These are phyloP conservation scores for Ustilago shanxiensis DNA, from an alignment of 1,284 basidiomycete species.

Conservation along the genomic window DNA sequence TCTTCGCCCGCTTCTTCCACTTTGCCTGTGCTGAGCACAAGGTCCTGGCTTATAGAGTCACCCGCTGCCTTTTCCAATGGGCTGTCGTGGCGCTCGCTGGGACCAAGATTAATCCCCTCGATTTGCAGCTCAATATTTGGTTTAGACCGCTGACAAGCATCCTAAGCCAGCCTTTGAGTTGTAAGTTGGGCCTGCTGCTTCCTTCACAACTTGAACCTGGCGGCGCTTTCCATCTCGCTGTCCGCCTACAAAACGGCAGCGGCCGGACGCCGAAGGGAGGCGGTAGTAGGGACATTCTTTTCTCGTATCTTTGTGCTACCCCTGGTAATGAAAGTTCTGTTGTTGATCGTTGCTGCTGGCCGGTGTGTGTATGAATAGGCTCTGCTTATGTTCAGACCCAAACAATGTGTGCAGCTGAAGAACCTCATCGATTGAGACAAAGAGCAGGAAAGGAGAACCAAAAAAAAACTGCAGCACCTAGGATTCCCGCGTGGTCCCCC, in stretches of 20 bases:
- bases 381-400: too few relatives aligned
- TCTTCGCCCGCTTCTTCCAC: background rate
- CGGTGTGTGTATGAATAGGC: background rate
- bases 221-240: constrained; percentile 54
- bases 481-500: constrained; percentile 86
- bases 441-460: constrained; percentile 2
- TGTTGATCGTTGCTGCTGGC: background rate
- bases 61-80: constrained; percentile 56
- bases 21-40: constrained; percentile 27
- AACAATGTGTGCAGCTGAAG: background rate
- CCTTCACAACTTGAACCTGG: constrained; percentile 59
- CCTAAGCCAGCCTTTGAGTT: constrained; percentile 4
- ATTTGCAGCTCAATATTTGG: background rate
- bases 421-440: background rate
- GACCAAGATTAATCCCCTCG: constrained; percentile 52
- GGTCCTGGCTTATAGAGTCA: constrained; percentile 62
- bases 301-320: background rate
- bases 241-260: constrained; percentile 16
- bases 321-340: background rate
- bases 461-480: constrained; percentile 74
- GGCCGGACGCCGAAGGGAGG: constrained; percentile 59
- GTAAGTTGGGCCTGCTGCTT: constrained; percentile 42
- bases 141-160: constrained; percentile 50
- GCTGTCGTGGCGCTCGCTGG: constrained; percentile 56
- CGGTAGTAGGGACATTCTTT: constrained; percentile 50